Evolutionary conservation across 495 filamentous ascomycete genomes (phyloP), one percentile per base, ranked within the genome.

Genomic region (Penicillium herquei): DNA sequence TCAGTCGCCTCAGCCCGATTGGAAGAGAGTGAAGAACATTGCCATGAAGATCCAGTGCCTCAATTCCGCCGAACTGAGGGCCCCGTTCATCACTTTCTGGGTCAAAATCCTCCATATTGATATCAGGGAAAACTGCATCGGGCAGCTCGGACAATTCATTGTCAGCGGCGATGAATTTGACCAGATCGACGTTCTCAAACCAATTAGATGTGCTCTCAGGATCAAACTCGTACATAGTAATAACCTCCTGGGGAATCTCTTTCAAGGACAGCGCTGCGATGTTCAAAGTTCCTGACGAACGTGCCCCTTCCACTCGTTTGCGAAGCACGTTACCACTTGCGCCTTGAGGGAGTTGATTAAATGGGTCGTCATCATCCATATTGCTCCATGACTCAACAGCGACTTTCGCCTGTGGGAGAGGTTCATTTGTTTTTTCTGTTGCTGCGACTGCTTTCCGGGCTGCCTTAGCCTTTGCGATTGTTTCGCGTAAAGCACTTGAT

Each of bases 151-250:
- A 82, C 52, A 99, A 65, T 65, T 97, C 91, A 66, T 99, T 98
- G 66, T 97, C 92, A 11, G 94, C 92, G 33, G 89, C 92, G 59
- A 92, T 84, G 46, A 99, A 83, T 51, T 88, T 85, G 8, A 87
- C 86, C n/a, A 99, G 75, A 67, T 98, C 95, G 12, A 99, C 92
- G 51, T 87, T 87, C 71, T 98, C 93, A 31, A 91, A 92, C 94
- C 94, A 98, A 41, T 87, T 80, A 1, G 72, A 64, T 39, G 79
- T 66, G 2, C 76, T 75, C 37, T 87, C 81, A 6, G 89, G 75
- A 54, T 87, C 86, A 37, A 80, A 79, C 43, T 84, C 80, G 65
- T 97, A 98, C 94, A 99, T 98, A 16, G 84, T 84, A 74, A 96
- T 71, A 3, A 98, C 90, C 61, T 93, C 91, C 0, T 79, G 70